Evolutionary conservation across 257 asterid species (phyloP).

Genomic region (Voacanga thouarsii): DNA sequence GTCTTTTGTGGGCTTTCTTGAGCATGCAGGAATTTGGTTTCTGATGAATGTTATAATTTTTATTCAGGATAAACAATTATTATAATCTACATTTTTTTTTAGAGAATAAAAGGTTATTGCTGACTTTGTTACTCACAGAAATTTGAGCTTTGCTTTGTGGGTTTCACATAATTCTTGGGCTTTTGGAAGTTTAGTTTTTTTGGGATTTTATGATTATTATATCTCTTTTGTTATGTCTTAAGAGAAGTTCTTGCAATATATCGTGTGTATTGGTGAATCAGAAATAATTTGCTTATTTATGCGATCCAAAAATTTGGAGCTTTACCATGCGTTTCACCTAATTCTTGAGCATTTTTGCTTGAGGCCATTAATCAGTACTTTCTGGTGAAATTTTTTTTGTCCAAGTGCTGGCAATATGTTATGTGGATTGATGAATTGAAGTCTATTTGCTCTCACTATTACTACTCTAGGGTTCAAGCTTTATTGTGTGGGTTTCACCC

Average conservation of each 20-base stretch:
- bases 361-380: not conserved
- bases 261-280: not conserved
- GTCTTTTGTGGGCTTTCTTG: not conserved
- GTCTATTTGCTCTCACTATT: not conserved
- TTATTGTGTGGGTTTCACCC: not conserved
- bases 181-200: not conserved
- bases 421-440: not conserved
- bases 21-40: not conserved
- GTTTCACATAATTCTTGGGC: not conserved
- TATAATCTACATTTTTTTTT: not conserved
- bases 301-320: not conserved
- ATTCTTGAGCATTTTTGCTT: not conserved
- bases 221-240: not conserved
- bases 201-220: not conserved
- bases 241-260: not conserved
- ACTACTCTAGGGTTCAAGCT: not conserved
- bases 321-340: not conserved
- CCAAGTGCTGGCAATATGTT: not conserved
- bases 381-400: not conserved
- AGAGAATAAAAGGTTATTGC: too few relatives aligned
- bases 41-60: not conserved
- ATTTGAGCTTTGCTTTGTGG: not conserved
- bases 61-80: not conserved
- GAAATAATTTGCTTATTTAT: not conserved
- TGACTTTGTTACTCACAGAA: not conserved